Conservation (phyloP, 2,329 filamentous ascomycete genomes). For the Didymella keratinophila region DNA sequence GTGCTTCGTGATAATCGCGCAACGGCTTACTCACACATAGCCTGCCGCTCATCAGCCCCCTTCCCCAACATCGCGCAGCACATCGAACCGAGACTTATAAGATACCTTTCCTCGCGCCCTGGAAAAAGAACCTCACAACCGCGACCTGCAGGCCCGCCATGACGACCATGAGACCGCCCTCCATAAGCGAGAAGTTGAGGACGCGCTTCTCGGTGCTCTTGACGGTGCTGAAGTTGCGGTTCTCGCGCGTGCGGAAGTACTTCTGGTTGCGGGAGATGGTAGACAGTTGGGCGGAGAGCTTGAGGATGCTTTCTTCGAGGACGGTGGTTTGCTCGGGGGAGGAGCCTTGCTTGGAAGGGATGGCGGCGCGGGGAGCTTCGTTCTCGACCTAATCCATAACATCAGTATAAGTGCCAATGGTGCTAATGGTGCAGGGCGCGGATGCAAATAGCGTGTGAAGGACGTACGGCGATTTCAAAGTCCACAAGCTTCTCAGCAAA, state of each 20-base stretch:
- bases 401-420: too few relatives aligned
- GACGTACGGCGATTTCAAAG: slow-evolving; percentile 91
- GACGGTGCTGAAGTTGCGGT: slow-evolving; percentile 98
- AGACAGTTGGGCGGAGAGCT: slow-evolving; percentile 89
- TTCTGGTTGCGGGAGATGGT: slow-evolving; percentile 98
- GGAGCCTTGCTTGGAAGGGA: slow-evolving; percentile 88
- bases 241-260: slow-evolving; percentile 98
- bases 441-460: neutral
- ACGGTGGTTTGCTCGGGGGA: slow-evolving; percentile 86
- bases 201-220: slow-evolving; percentile 94
- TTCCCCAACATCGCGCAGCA: neutral
- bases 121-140: slow-evolving; percentile 98
- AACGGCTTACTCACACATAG: slow-evolving; percentile 27
- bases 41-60: slow-evolving; percentile 24
- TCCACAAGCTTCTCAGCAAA: slow-evolving; percentile 98
- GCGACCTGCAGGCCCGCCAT: slow-evolving; percentile 98
- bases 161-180: slow-evolving; percentile 86
- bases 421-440: neutral
- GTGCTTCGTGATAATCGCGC: neutral
- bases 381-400: slow-evolving; percentile 78
- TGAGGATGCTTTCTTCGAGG: slow-evolving; percentile 94
- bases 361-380: slow-evolving; percentile 76
- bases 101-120: slow-evolving; percentile 74
- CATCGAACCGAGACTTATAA: slow-evolving; percentile 16
- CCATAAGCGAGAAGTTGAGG: slow-evolving; percentile 96